Conservation (phyloP, 2,329 filamentous ascomycete species). For the Paecilomyces variotii region DNA sequence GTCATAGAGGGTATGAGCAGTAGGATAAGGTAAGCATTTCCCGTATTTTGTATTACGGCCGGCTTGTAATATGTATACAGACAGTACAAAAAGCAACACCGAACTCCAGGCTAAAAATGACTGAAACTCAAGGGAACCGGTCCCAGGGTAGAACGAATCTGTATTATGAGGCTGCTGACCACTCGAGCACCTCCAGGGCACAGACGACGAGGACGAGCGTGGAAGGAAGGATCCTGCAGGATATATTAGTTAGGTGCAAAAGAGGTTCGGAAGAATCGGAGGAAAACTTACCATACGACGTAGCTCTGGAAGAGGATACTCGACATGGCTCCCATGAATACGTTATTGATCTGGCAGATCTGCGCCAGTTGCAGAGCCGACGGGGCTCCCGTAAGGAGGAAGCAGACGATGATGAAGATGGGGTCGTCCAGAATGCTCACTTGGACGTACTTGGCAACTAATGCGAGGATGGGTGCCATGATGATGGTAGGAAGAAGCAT, state of each 20-base stretch:
- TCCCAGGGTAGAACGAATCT: not conserved
- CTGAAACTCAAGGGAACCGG: not conserved
- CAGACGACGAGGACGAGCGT: constrained; percentile 85
- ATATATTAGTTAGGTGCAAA: constrained; percentile 7
- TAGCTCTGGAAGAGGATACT: constrained; percentile 92
- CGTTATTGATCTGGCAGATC: constrained; percentile 96
- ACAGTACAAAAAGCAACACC: not conserved
- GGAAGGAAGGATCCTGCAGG: constrained; percentile 74
- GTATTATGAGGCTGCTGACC: constrained; percentile 47
- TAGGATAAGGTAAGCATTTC: not conserved
- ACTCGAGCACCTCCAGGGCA: constrained; percentile 86
- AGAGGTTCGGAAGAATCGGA: not conserved
- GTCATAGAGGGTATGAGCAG: constrained; percentile 7
- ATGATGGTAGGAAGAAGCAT: constrained; percentile 88
- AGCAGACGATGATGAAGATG: constrained; percentile 97
- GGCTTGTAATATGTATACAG: not conserved
- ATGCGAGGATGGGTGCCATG: constrained; percentile 82
- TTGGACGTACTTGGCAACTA: constrained; percentile 82
- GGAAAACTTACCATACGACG: constrained; percentile 68
- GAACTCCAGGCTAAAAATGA: not conserved
- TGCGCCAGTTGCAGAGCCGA: constrained; percentile 91
- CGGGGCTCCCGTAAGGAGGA: constrained; percentile 87
- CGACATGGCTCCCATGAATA: constrained; percentile 92
- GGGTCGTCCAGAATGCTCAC: constrained; percentile 94
- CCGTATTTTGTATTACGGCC: not conserved